Conservation (phyloP, 2,329 filamentous ascomycete species). For the Fusarium virguliforme region DNA sequence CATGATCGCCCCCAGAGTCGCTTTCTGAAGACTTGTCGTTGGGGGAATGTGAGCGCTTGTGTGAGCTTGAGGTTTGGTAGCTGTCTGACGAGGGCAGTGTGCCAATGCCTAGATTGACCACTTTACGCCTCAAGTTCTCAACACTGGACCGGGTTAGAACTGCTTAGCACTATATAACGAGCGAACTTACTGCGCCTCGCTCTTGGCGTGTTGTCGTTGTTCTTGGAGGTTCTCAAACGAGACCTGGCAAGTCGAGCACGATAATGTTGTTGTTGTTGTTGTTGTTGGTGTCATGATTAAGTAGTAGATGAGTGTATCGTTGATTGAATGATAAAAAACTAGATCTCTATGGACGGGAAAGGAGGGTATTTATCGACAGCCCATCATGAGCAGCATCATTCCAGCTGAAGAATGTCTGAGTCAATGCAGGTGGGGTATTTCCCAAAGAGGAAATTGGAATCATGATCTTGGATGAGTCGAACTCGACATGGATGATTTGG, state of each 20-base stretch:
- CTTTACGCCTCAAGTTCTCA: conserved; percentile 3
- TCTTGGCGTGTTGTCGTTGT: conserved; percentile 16
- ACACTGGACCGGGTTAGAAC: not conserved
- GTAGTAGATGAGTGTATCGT: not conserved
- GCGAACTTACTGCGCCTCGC: conserved; percentile 10
- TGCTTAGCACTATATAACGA: fast-evolving
- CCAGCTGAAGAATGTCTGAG: conserved; percentile 4
- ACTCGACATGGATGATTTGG: conserved; percentile 1
- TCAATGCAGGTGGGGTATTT: not conserved
- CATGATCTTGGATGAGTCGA: conserved; percentile 13
- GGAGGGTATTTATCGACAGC: not conserved
- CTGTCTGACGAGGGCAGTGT: not conserved
- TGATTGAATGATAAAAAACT: not conserved
- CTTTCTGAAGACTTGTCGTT: not conserved
- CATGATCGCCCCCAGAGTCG: not conserved
- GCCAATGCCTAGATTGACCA: not conserved
- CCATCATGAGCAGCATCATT: not conserved
- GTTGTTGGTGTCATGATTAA: not conserved
- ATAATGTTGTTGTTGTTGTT: conserved; percentile 3
- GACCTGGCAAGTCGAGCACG: conserved; percentile 11
- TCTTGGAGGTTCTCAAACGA: conserved; percentile 3
- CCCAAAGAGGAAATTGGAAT: conserved; percentile 1
- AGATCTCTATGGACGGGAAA: not conserved
- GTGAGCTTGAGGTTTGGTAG: not conserved
- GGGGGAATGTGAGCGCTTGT: not conserved